Conservation (phyloP, 1,284 basidiomycete species). For the Puccinia hordei region DNA sequence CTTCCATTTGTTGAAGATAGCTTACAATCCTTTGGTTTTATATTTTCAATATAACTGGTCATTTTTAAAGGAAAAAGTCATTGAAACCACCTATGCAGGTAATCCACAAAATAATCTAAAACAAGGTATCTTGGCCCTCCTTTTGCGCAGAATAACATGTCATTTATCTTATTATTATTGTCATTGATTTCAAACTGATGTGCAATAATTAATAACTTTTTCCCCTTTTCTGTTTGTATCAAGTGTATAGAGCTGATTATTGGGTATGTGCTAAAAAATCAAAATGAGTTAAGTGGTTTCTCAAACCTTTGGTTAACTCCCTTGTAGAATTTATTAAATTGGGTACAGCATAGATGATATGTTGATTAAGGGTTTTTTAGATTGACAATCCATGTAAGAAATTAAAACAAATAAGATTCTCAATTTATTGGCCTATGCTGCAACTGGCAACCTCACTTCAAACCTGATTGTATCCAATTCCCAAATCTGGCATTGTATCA, state of each 20-base stretch:
- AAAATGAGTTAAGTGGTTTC: too few relatives aligned
- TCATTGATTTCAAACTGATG: background rate
- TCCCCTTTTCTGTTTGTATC: background rate
- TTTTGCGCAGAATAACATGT: background rate
- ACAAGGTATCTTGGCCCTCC: slow-evolving; percentile 11
- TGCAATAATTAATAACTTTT: too few relatives aligned
- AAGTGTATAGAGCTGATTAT: slow-evolving; percentile 31
- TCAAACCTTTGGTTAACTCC: too few relatives aligned
- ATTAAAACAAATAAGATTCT: too few relatives aligned
- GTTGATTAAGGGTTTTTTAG: too few relatives aligned
- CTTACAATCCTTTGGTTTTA: background rate
- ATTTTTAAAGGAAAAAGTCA: slow-evolving; percentile 16
- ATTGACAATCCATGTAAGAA: too few relatives aligned
- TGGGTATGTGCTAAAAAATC: slow-evolving; percentile 21
- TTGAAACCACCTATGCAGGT: slow-evolving; percentile 44
- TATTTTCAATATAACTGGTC: background rate
- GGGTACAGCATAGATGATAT: too few relatives aligned
- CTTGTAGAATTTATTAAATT: too few relatives aligned
- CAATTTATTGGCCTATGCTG: too few relatives aligned
- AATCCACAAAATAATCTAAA: slow-evolving; percentile 38
- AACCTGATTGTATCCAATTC: too few relatives aligned
- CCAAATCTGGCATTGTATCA: too few relatives aligned
- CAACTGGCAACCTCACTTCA: too few relatives aligned
- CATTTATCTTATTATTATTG: background rate
- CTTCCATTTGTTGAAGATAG: background rate